Percentiles rank a stretch among this genome's conserved stretches.
Evolutionary conservation across 306 rosid species (phyloP).

Genomic region (Erythrophleum fordii): DNA sequence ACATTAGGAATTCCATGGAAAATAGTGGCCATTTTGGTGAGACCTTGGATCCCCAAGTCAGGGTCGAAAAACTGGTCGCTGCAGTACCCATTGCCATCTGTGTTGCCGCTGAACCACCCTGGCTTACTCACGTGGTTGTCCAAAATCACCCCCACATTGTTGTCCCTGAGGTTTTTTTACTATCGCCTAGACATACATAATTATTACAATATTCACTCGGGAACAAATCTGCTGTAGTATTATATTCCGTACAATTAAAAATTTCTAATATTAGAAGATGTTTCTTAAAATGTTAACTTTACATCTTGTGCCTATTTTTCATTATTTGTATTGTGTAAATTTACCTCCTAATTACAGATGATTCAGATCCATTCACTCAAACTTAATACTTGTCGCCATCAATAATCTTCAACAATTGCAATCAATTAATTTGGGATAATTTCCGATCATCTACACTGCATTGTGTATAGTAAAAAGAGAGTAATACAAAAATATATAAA

Average conservation of each 20-base stretch:
- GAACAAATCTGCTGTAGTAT: neutral
- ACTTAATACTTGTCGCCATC: too few relatives aligned
- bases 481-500: too few relatives aligned
- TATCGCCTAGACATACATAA: conserved; percentile 54
- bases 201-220: neutral
- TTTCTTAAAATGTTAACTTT: too few relatives aligned
- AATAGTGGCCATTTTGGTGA: conserved; percentile 76
- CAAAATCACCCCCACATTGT: conserved; percentile 75
- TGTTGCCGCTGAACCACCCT: conserved; percentile 79
- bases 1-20: conserved; percentile 66
- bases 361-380: too few relatives aligned
- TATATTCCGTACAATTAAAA: neutral
- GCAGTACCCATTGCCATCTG: conserved; percentile 78
- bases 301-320: too few relatives aligned
- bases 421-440: too few relatives aligned
- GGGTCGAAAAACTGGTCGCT: conserved; percentile 78
- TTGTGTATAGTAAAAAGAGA: too few relatives aligned
- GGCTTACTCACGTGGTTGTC: conserved; percentile 83
- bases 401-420: too few relatives aligned
- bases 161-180: conserved; percentile 65
- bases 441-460: too few relatives aligned
- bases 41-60: conserved; percentile 67
- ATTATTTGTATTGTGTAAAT: too few relatives aligned
- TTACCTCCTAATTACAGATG: too few relatives aligned
- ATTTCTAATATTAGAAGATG: neutral